These are phyloP conservation scores for Pseudonitzschia pungens DNA, from an alignment of 108 stramenopile genomes.

Conservation along the genomic window DNA sequence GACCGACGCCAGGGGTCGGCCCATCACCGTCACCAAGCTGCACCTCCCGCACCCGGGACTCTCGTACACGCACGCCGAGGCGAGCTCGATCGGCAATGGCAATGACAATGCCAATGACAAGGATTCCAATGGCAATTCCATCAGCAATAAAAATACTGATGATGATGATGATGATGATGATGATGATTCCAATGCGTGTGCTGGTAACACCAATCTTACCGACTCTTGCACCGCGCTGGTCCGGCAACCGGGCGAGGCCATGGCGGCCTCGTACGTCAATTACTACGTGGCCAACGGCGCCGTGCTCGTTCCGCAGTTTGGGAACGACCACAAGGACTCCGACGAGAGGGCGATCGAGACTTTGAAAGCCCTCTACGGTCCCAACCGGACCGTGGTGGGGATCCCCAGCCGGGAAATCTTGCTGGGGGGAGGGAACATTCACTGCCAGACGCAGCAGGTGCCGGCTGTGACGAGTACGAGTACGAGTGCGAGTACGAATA, in stretches of 20 bases:
- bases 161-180: no score
- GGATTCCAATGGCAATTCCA: constrained; percentile 11
- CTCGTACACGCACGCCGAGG: constrained; percentile 48
- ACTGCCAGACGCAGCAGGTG: constrained; percentile 83
- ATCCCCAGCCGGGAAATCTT: constrained; percentile 64
- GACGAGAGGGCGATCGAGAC: constrained; percentile 43
- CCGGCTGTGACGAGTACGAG: no score
- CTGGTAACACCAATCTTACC: no score
- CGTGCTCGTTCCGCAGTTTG: constrained; percentile 69
- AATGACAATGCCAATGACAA: no score
- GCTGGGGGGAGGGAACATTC: constrained; percentile 86
- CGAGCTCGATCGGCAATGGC: constrained; percentile 12
- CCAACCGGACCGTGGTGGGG: constrained; percentile 55
- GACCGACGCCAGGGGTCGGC: constrained; percentile 51
- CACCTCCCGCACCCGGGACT: constrained; percentile 36
- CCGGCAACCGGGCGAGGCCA: constrained; percentile 36
- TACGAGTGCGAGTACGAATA: no score
- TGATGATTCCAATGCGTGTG: no score
- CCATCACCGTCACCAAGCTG: constrained; percentile 45
- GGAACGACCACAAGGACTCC: constrained; percentile 31
- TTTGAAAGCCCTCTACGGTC: constrained; percentile 52
- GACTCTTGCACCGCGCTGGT: constrained; percentile 1
- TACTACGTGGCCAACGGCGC: constrained; percentile 78
- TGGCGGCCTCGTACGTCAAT: constrained; percentile 78
- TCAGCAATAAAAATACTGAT: no score